A percentile compares a stretch with the other conserved stretches of the same genome.
Evolutionary conservation across 352 stramenopile species (phyloP).

Genomic region (Globisporangium cystogenes): DNA sequence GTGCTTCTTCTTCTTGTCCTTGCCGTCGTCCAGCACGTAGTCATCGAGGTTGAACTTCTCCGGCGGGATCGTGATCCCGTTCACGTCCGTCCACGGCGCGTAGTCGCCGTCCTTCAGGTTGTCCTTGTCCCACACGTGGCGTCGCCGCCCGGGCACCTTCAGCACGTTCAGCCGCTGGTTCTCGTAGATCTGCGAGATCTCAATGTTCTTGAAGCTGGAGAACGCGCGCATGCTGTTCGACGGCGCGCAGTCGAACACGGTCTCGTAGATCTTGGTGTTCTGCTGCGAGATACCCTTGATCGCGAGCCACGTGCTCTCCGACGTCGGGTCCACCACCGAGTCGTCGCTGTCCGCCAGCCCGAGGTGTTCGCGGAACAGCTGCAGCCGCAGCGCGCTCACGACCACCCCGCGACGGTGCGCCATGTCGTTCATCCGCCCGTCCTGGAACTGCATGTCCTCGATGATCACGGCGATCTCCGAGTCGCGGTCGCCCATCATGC

Average conservation of each 20-base stretch:
- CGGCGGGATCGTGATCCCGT: slow-evolving; percentile 72
- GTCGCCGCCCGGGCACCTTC: slow-evolving; percentile 38
- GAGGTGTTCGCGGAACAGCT: slow-evolving; percentile 82
- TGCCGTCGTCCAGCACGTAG: slow-evolving; percentile 73
- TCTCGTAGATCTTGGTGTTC: slow-evolving; percentile 80
- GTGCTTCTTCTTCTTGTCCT: slow-evolving; percentile 74
- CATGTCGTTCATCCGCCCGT: slow-evolving; percentile 71
- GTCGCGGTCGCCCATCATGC: slow-evolving; percentile 89
- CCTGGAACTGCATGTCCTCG: slow-evolving; percentile 78
- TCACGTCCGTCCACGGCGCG: slow-evolving; percentile 81
- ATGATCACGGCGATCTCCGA: slow-evolving; percentile 85
- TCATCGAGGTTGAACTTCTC: slow-evolving; percentile 73
- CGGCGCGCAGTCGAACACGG: slow-evolving; percentile 79
- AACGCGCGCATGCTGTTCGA: slow-evolving; percentile 81
- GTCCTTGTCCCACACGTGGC: slow-evolving; percentile 64
- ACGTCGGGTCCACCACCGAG: slow-evolving; percentile 46
- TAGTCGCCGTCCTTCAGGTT: slow-evolving; percentile 84
- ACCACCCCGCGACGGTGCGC: slow-evolving; percentile 55
- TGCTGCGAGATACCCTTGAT: slow-evolving; percentile 47
- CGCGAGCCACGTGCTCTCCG: slow-evolving; percentile 55
- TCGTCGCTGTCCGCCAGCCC: slow-evolving; percentile 55
- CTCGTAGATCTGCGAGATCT: slow-evolving; percentile 84
- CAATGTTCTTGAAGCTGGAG: slow-evolving; percentile 65
- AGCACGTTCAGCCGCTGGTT: slow-evolving; percentile 85
- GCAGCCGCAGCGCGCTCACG: slow-evolving; percentile 60